These are phyloP conservation scores for Phytophthora colocasiae DNA, from an alignment of 352 stramenopile genomes.

Conservation along the genomic window DNA sequence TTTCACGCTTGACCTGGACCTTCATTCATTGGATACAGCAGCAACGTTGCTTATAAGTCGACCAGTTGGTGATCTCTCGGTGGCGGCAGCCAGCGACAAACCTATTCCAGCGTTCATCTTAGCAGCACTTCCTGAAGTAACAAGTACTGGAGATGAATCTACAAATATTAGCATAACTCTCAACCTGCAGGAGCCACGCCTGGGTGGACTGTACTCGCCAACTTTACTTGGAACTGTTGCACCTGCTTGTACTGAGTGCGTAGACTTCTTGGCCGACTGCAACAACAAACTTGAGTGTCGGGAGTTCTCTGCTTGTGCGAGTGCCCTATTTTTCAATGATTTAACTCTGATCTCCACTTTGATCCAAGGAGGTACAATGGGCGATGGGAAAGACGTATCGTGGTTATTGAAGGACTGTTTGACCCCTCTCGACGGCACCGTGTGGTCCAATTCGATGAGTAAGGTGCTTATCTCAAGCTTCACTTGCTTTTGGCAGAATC, in stretches of 20 bases:
- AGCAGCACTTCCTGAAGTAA: conserved; percentile 9
- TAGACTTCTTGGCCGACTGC: conserved; percentile 5
- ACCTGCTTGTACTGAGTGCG: conserved; percentile 10
- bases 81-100: conserved; percentile 1
- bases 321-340: conserved; percentile 16
- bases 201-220: conserved; percentile 20
- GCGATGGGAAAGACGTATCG: conserved; percentile 8
- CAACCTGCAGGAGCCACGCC: conserved; percentile 12
- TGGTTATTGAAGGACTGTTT: conserved; percentile 28
- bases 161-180: conserved; percentile 11
- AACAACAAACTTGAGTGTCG: conserved; percentile 17
- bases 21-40: conserved; percentile 2
- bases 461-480: conserved; percentile 18
- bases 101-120: conserved; percentile 16
- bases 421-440: conserved; percentile 26
- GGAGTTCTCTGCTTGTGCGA: conserved; percentile 17
- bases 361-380: conserved; percentile 1
- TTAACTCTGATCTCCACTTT: conserved; percentile 14
- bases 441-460: conserved; percentile 18
- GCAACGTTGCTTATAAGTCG: conserved; percentile 3
- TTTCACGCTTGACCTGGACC: conserved; percentile 22
- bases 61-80: conserved; percentile 9
- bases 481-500: conserved; percentile 20
- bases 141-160: background rate
- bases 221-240: conserved; percentile 4